A percentile compares a stretch with the other conserved stretches of the same genome.
Conservation (phyloP, 1,284 basidiomycete genomes). For the Cutaneotrichosporon arboriforme region DNA sequence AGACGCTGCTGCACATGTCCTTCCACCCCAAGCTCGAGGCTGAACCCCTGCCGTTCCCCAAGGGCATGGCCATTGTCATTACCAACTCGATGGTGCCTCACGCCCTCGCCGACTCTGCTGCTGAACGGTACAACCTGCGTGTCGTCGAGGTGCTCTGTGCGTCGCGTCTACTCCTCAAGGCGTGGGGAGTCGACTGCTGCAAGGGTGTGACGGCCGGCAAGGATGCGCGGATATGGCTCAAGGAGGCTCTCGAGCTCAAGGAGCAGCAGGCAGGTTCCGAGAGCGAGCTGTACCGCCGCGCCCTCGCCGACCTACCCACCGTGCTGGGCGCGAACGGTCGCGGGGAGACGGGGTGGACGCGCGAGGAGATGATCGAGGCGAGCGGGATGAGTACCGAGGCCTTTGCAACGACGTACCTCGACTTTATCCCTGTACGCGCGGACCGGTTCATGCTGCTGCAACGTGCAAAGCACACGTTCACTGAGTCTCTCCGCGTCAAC, state of each 20-base stretch:
- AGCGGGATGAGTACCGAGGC: conserved; percentile 56
- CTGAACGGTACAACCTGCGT: conserved; percentile 74
- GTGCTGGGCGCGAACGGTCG: conserved; percentile 25
- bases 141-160: conserved; percentile 78
- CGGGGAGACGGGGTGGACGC: conserved; percentile 41
- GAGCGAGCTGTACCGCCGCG: conserved; percentile 25
- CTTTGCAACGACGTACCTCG: conserved; percentile 63
- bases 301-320: conserved; percentile 14
- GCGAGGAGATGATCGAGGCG: conserved; percentile 64
- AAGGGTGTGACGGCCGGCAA: conserved; percentile 4
- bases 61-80: conserved; percentile 59
- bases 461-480: conserved; percentile 68
- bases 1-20: conserved; percentile 68
- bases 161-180: conserved; percentile 63
- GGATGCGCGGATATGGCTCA: conserved; percentile 26
- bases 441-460: conserved; percentile 71
- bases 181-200: conserved; percentile 51
- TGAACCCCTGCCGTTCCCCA: conserved; percentile 51
- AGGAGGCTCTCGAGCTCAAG: conserved; percentile 54
- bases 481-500: conserved; percentile 71
- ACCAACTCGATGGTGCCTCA: conserved; percentile 80
- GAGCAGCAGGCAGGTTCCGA: conserved; percentile 32
- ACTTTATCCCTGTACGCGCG: conserved; percentile 70
- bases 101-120: conserved; percentile 70
- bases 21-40: conserved; percentile 72